Percentiles rank a stretch among this genome's conserved stretches.
Conservation (phyloP, 371 early-diverging fungal genomes). For the Syncephalastrum sp. region DNA sequence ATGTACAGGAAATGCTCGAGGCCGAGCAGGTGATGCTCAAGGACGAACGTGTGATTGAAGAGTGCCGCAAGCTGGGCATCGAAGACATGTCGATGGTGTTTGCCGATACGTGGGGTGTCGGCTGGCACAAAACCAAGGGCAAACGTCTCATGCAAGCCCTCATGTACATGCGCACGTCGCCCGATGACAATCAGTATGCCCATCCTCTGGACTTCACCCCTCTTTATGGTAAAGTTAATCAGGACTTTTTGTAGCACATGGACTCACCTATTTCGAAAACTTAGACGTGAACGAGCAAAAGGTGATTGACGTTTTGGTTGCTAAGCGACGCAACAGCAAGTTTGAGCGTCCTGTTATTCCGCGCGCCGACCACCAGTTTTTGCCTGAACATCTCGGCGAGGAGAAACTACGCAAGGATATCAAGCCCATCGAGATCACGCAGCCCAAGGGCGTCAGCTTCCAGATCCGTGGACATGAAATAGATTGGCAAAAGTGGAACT, state of each 20-base stretch:
- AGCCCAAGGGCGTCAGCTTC: conserved; percentile 52
- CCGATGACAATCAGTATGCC: conserved; percentile 48
- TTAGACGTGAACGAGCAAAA: conserved; percentile 33
- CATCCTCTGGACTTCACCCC: conserved; percentile 49
- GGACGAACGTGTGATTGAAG: conserved; percentile 30
- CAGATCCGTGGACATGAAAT: conserved; percentile 41
- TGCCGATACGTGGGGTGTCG: conserved; percentile 47
- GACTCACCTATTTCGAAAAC: neutral
- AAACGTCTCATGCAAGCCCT: conserved; percentile 43
- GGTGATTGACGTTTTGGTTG: conserved; percentile 33
- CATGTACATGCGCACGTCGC: conserved; percentile 41
- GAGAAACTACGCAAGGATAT: conserved; percentile 41
- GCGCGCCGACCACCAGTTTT: conserved; percentile 31
- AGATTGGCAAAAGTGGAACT: conserved; percentile 53
- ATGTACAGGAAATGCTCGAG: conserved; percentile 40
- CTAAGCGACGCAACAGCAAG: conserved; percentile 34
- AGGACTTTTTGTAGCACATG: neutral
- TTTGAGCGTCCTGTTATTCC: conserved; percentile 43
- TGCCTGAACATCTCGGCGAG: conserved; percentile 42
- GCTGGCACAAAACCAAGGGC: conserved; percentile 29
- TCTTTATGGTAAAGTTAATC: conserved; percentile 31
- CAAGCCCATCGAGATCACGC: conserved; percentile 44
- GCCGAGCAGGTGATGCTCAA: conserved; percentile 34
- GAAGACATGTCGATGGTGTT: conserved; percentile 41
- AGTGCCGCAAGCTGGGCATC: conserved; percentile 39